Percentiles rank a stretch among this genome's conserved stretches.
Conservation (phyloP, 306 rosid genomes). For the Prunus padus region DNA sequence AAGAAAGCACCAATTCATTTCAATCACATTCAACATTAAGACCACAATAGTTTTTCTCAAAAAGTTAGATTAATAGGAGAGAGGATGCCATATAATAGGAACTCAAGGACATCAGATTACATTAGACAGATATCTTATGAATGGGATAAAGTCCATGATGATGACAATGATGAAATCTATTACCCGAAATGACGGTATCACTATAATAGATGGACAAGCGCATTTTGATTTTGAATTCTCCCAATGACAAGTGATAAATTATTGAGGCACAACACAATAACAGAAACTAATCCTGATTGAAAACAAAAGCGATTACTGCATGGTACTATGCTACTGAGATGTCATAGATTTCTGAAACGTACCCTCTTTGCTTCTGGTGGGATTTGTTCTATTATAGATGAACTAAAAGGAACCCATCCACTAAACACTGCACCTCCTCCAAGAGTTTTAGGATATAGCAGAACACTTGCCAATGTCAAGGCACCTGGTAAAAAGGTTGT, state of each 20-base stretch:
- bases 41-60: not conserved
- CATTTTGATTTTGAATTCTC: not conserved
- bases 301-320: not conserved
- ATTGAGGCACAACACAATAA: not conserved
- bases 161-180: not conserved
- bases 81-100: not conserved
- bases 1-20: not conserved
- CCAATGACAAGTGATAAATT: not conserved
- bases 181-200: not conserved
- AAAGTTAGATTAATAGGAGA: not conserved
- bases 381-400: constrained; percentile 47
- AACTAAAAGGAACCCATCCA: constrained; percentile 86
- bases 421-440: constrained; percentile 92
- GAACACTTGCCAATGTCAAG: constrained; percentile 78
- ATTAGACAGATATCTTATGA: not conserved
- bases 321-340: not conserved
- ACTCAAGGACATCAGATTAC: not conserved
- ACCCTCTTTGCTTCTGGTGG: constrained; percentile 75
- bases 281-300: not conserved
- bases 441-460: constrained; percentile 79
- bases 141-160: not conserved
- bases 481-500: constrained; percentile 56
- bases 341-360: constrained; percentile 18
- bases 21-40: not conserved
- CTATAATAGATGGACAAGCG: not conserved